Evolutionary conservation across 495 filamentous ascomycete genomes (phyloP).

Genomic region (Aspergillus coremiiformis): DNA sequence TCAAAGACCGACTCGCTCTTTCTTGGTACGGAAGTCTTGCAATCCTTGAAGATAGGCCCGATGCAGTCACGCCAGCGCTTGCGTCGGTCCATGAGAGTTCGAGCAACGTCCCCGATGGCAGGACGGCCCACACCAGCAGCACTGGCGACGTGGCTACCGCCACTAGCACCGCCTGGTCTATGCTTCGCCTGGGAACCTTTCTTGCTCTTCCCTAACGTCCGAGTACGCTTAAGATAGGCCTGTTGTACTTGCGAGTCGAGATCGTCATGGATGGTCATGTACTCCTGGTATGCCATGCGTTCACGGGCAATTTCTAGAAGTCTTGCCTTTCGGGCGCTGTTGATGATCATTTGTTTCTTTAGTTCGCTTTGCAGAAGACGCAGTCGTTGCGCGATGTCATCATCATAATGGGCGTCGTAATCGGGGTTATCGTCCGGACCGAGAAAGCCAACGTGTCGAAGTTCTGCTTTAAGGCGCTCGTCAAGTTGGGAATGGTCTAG

Average conservation of each 20-base stretch:
- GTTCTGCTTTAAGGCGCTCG: slow-evolving; percentile 81
- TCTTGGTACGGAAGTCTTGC: slow-evolving; percentile 50
- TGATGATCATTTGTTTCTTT: slow-evolving; percentile 69
- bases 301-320: slow-evolving; percentile 81
- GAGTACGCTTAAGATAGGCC: slow-evolving; percentile 92
- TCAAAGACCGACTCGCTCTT: slow-evolving; percentile 60
- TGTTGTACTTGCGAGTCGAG: slow-evolving; percentile 92
- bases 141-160: slow-evolving; percentile 43
- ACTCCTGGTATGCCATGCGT: slow-evolving; percentile 91
- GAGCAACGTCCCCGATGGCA: slow-evolving; percentile 83
- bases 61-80: slow-evolving; percentile 82
- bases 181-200: slow-evolving; percentile 64
- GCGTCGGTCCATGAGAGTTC: slow-evolving; percentile 82
- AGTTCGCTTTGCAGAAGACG: slow-evolving; percentile 77
- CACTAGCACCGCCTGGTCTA: slow-evolving; percentile 55
- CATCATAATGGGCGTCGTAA: slow-evolving; percentile 85
- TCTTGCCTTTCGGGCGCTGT: slow-evolving; percentile 82
- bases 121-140: slow-evolving; percentile 56
- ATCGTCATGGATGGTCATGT: slow-evolving; percentile 92
- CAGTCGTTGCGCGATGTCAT: slow-evolving; percentile 85
- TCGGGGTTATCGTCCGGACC: slow-evolving; percentile 61
- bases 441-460: slow-evolving; percentile 89
- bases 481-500: slow-evolving; percentile 80
- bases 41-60: slow-evolving; percentile 76
- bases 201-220: slow-evolving; percentile 87